phyloP scores from a whole-genome alignment of 495 filamentous ascomycete species.

The Glonium stellatum region DNA sequence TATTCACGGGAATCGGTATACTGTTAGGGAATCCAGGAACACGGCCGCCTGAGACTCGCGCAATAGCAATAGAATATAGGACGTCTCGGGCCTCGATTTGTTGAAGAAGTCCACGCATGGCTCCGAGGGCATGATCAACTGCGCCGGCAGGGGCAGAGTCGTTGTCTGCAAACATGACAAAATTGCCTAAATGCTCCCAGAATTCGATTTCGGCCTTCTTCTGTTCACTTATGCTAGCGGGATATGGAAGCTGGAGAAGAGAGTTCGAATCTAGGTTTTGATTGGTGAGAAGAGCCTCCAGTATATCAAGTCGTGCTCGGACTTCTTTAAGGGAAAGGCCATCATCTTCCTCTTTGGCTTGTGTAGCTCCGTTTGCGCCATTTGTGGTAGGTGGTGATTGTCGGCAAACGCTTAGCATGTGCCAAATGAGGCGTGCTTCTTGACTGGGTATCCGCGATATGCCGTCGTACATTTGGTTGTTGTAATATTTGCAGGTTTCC shows the following conservation, averaged over 20 bases:
- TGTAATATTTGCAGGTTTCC: conserved; percentile 53
- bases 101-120: conserved; percentile 62
- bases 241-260: conserved; percentile 20
- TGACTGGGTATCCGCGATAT: conserved; percentile 26
- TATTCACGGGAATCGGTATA: conserved; percentile 49
- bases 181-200: conserved; percentile 69
- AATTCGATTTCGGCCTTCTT: conserved; percentile 64
- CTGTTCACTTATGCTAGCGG: neutral
- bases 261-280: conserved; percentile 51
- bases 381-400: conserved; percentile 18
- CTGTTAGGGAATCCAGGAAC: conserved; percentile 58
- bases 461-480: conserved; percentile 30
- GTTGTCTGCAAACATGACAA: conserved; percentile 60
- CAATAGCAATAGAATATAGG: conserved; percentile 78
- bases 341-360: conserved; percentile 46
- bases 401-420: conserved; percentile 32
- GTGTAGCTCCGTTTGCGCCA: conserved; percentile 33
- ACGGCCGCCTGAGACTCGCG: conserved; percentile 62
- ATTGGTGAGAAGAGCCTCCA: conserved; percentile 68
- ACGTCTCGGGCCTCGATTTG: conserved; percentile 85
- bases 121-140: conserved; percentile 56
- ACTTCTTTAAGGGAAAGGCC: conserved; percentile 45
- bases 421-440: conserved; percentile 36
- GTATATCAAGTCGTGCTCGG: conserved; percentile 59
- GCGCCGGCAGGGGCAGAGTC: conserved; percentile 49